Evolutionary conservation across 345 rosid genomes (phyloP).

Genomic region (Theobroma cacao): DNA sequence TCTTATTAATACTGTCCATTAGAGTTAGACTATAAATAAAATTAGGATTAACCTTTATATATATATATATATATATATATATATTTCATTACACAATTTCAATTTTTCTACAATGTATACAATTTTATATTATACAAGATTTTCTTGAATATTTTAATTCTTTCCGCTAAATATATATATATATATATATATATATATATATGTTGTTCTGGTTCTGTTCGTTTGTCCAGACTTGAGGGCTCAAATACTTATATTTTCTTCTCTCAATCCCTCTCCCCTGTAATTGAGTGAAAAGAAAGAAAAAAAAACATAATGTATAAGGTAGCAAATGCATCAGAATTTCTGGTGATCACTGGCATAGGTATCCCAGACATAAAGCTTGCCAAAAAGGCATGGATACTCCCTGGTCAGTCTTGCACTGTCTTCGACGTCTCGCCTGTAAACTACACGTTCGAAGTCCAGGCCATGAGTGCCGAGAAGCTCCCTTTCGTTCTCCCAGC

Average conservation of each 20-base stretch:
- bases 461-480: slow-evolving; percentile 90
- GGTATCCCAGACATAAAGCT: slow-evolving; percentile 64
- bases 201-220: too few relatives aligned
- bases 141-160: too few relatives aligned
- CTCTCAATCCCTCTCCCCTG: background rate
- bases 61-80: too few relatives aligned
- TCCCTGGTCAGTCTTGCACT: slow-evolving; percentile 61
- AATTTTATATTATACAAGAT: too few relatives aligned
- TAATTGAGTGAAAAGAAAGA: background rate
- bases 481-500: slow-evolving; percentile 79
- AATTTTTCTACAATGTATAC: too few relatives aligned
- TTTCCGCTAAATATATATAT: too few relatives aligned
- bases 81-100: too few relatives aligned
- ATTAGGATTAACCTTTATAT: too few relatives aligned
- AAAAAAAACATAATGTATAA: slow-evolving; percentile 35
- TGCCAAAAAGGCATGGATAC: slow-evolving; percentile 62
- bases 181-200: too few relatives aligned
- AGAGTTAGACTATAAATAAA: too few relatives aligned
- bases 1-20: too few relatives aligned
- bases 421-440: slow-evolving; percentile 70
- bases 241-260: background rate
- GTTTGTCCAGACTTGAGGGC: background rate
- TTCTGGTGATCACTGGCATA: slow-evolving; percentile 55
- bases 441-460: slow-evolving; percentile 80
- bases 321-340: slow-evolving; percentile 61